These are phyloP conservation scores for Trebouxiophyceae sp. DNA, from an alignment of 163 green algal species.

Conservation along the genomic window DNA sequence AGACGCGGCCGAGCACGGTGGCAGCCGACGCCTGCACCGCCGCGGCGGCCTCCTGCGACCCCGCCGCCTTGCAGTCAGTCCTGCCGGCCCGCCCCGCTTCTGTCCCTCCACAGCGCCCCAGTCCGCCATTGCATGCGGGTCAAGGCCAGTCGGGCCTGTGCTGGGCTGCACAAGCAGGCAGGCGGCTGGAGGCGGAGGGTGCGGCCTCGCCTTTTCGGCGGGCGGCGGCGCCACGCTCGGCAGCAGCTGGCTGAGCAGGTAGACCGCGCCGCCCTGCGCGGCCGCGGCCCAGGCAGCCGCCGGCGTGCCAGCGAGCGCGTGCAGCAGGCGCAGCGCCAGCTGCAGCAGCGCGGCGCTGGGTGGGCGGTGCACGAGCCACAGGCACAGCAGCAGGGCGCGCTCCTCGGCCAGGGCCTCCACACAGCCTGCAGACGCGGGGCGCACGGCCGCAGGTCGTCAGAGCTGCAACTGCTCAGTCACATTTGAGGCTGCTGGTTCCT, in stretches of 20 bases:
- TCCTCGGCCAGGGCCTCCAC: conserved; percentile 58
- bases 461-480: no score
- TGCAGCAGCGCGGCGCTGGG: conserved; percentile 22
- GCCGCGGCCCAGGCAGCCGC: conserved; percentile 52
- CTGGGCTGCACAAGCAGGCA: no score
- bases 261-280: conserved; percentile 60
- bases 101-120: no score
- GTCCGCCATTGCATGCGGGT: no score
- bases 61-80: no score
- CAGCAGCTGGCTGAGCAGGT: conserved; percentile 66
- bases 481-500: no score
- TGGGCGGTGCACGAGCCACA: conserved; percentile 47
- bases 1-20: conserved; percentile 46
- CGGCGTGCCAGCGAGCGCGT: conserved; percentile 33
- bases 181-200: no score
- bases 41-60: no score
- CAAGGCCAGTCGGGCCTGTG: no score
- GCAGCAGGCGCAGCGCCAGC: conserved; percentile 58
- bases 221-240: conserved; percentile 5
- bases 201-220: neutral
- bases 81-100: no score
- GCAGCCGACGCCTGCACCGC: conserved; percentile 38
- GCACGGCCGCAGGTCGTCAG: no score
- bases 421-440: no score
- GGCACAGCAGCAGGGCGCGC: conserved; percentile 31